Percentiles rank a stretch among this genome's conserved stretches.
Evolutionary conservation across 306 rosid species (phyloP).

Genomic region (Mimosa bimucronata): DNA sequence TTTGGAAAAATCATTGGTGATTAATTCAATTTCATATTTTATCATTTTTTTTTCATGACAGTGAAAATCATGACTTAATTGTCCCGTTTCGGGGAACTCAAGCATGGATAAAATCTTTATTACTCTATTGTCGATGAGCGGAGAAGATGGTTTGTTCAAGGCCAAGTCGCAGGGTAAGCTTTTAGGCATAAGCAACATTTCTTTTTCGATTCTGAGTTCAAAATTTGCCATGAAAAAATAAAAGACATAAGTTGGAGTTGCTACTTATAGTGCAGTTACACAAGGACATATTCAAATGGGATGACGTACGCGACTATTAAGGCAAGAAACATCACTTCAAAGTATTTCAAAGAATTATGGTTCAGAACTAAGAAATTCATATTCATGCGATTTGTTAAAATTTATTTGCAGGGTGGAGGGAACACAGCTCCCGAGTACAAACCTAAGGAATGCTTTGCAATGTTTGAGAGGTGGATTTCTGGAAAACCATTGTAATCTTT

Average conservation of each 20-base stretch:
- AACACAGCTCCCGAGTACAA: constrained; percentile 49
- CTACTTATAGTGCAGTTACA: constrained; percentile 34
- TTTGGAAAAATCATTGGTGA: background rate
- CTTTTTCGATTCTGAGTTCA: background rate
- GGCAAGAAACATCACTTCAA: constrained; percentile 31
- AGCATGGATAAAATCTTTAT: constrained; percentile 52
- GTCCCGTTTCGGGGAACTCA: constrained; percentile 47
- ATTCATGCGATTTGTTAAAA: background rate
- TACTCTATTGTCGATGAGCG: constrained; percentile 49
- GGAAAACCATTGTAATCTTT: constrained; percentile 28
- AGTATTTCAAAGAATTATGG: background rate
- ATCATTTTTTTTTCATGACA: background rate
- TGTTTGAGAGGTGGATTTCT: constrained; percentile 48
- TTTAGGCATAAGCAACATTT: background rate
- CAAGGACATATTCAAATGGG: constrained; percentile 45
- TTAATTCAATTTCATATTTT: background rate
- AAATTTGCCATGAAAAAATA: too few relatives aligned
- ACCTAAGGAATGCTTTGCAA: constrained; percentile 40
- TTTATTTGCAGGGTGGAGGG: constrained; percentile 49
- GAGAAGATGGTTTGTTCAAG: constrained; percentile 52
- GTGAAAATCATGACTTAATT: constrained; percentile 51
- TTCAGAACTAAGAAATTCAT: background rate
- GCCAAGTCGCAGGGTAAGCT: constrained; percentile 54
- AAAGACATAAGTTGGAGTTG: background rate
- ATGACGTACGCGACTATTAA: constrained; percentile 56